Evolutionary conservation across 805 yeast species (phyloP).

Genomic region (Metschnikowia gelsemii): DNA sequence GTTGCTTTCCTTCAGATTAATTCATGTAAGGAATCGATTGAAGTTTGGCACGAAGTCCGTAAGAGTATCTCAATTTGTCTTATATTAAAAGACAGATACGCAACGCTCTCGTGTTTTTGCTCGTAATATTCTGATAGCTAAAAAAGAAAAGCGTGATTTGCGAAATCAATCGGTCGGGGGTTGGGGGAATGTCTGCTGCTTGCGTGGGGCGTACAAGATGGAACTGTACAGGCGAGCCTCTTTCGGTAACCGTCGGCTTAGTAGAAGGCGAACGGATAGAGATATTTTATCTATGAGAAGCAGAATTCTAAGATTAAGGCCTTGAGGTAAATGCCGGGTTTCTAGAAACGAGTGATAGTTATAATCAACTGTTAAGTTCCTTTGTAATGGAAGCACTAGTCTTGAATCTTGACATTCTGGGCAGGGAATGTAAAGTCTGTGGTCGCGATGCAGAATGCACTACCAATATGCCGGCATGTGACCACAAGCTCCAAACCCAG

Average conservation of each 20-base stretch:
- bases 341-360: too few species aligned
- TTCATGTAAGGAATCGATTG: not conserved
- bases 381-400: too few species aligned
- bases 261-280: too few species aligned
- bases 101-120: not conserved
- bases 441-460: constrained; percentile 8
- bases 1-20: not conserved
- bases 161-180: constrained; percentile 5
- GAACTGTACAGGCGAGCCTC: constrained; percentile 11
- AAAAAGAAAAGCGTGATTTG: constrained; percentile 7
- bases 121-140: not conserved
- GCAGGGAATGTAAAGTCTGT: too few species aligned
- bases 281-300: too few species aligned
- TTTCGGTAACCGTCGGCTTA: too few species aligned
- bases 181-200: constrained; percentile 1
- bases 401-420: too few species aligned
- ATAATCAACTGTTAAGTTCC: too few species aligned
- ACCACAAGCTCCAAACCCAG: constrained; percentile 3
- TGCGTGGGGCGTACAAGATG: constrained; percentile 13
- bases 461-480: constrained; percentile 5
- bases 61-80: too few species aligned
- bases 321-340: too few species aligned
- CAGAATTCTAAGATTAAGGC: too few species aligned
- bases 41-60: not conserved
- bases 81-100: not conserved